A percentile compares a stretch with the other conserved stretches of the same genome.
Conservation (phyloP, 805 yeast genomes). For the Candida montana region DNA sequence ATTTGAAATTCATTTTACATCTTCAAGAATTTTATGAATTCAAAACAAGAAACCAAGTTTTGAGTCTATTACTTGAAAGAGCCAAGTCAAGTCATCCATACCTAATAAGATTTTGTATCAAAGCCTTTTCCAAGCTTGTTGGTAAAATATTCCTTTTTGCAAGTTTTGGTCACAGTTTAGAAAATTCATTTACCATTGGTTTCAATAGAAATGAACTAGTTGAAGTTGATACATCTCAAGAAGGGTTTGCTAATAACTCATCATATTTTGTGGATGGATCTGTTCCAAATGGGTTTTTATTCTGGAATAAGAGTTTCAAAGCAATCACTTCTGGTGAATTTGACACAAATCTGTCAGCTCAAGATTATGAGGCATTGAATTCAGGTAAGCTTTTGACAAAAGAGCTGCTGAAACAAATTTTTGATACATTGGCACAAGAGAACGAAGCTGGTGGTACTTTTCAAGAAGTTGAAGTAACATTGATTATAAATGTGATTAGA, state of each 20-base stretch:
- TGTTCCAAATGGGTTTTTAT: slow-evolving; percentile 60
- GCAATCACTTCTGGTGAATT: slow-evolving; percentile 36
- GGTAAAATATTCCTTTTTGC: slow-evolving; percentile 42
- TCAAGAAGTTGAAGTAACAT: slow-evolving; percentile 57
- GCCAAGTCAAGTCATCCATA: slow-evolving; percentile 65
- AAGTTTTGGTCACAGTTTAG: slow-evolving; percentile 41
- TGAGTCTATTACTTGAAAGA: slow-evolving; percentile 39
- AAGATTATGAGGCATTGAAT: slow-evolving; percentile 39
- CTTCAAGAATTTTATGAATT: slow-evolving; percentile 52
- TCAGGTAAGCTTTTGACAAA: slow-evolving; percentile 40
- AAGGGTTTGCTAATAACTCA: slow-evolving; percentile 31
- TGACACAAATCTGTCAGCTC: slow-evolving; percentile 29
- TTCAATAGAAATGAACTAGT: slow-evolving; percentile 32
- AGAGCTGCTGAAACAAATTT: slow-evolving; percentile 52
- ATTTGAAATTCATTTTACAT: slow-evolving; percentile 44
- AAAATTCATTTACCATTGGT: slow-evolving; percentile 36
- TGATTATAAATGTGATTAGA: slow-evolving; percentile 45
- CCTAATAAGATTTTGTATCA: slow-evolving; percentile 52
- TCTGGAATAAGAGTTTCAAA: slow-evolving; percentile 58
- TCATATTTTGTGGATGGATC: slow-evolving; percentile 53
- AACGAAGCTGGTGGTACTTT: slow-evolving; percentile 66
- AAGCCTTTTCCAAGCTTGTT: slow-evolving; percentile 51
- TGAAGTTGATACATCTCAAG: slow-evolving; percentile 32
- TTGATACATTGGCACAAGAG: slow-evolving; percentile 53
- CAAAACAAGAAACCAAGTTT: slow-evolving; percentile 33